These are phyloP conservation scores for Amaranthus palmeri DNA, from an alignment of 148 eudicot species.

Conservation along the genomic window DNA sequence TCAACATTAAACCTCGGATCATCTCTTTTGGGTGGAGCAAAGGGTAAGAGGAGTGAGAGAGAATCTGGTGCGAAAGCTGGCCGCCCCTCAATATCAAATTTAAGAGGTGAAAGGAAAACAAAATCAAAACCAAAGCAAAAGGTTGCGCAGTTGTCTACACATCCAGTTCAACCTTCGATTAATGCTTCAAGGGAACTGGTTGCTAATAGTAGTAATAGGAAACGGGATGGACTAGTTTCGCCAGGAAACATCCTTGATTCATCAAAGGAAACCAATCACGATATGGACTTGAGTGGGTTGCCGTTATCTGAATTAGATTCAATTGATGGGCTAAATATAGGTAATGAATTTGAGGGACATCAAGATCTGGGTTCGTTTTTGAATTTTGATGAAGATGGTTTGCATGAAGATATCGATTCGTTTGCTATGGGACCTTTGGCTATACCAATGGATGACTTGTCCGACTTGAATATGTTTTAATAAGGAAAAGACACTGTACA, in stretches of 20 bases:
- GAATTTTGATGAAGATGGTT: constrained; percentile 64
- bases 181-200: constrained; percentile 32
- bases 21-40: constrained; percentile 52
- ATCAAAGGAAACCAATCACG: constrained; percentile 42
- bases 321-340: constrained; percentile 56
- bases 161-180: constrained; percentile 41
- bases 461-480: constrained; percentile 66
- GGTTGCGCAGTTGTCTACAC: constrained; percentile 57
- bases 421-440: constrained; percentile 40
- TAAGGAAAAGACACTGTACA: constrained; percentile 37
- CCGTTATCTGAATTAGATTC: constrained; percentile 54
- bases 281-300: constrained; percentile 40
- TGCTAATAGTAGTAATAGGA: constrained; percentile 30
- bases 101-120: constrained; percentile 66
- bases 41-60: constrained; percentile 86
- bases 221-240: constrained; percentile 45
- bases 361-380: constrained; percentile 62
- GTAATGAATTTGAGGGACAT: constrained; percentile 19
- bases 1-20: constrained; percentile 39
- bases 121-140: constrained; percentile 88
- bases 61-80: constrained; percentile 51
- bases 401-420: constrained; percentile 48
- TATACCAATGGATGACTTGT: constrained; percentile 88
- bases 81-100: constrained; percentile 46
- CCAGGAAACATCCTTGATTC: constrained; percentile 38